Evolutionary conservation across 2,329 filamentous ascomycete genomes (phyloP).

Genomic region (Nothophaeocryptopus gaeumannii): DNA sequence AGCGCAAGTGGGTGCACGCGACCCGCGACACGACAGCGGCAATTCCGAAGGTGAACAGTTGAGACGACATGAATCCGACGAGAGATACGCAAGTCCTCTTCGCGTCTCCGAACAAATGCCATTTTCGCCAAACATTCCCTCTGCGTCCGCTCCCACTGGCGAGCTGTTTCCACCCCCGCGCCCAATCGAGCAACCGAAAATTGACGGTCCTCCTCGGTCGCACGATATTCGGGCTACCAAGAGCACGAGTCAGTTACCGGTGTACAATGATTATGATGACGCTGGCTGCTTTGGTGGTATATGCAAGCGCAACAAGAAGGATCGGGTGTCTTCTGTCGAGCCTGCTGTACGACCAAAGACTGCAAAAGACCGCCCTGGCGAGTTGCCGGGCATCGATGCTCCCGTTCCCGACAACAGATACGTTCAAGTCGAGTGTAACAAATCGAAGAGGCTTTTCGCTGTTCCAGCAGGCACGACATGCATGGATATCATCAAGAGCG

Average conservation of each 20-base stretch:
- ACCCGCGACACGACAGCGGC: slow-evolving; percentile 9
- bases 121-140: slow-evolving; percentile 4
- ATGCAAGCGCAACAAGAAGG: slow-evolving; percentile 35
- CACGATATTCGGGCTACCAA: slow-evolving; percentile 34
- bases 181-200: slow-evolving; percentile 17
- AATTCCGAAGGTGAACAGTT: slow-evolving; percentile 1
- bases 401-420: slow-evolving; percentile 74
- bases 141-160: slow-evolving; percentile 19
- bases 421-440: slow-evolving; percentile 70
- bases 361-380: slow-evolving; percentile 37
- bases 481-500: slow-evolving; percentile 67
- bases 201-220: slow-evolving; percentile 31
- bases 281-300: slow-evolving; percentile 34
- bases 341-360: slow-evolving; percentile 21
- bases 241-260: slow-evolving; percentile 25
- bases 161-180: slow-evolving; percentile 33
- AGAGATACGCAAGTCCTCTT: not conserved
- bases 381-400: slow-evolving; percentile 64
- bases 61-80: slow-evolving; percentile 8
- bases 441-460: slow-evolving; percentile 66
- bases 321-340: slow-evolving; percentile 9
- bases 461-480: slow-evolving; percentile 72
- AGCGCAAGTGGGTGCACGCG: slow-evolving; percentile 13
- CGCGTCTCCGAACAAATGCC: slow-evolving; percentile 5
- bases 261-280: slow-evolving; percentile 22